These are phyloP conservation scores for Priceomyces castillae DNA, from an alignment of 805 yeast genomes.

Conservation along the genomic window DNA sequence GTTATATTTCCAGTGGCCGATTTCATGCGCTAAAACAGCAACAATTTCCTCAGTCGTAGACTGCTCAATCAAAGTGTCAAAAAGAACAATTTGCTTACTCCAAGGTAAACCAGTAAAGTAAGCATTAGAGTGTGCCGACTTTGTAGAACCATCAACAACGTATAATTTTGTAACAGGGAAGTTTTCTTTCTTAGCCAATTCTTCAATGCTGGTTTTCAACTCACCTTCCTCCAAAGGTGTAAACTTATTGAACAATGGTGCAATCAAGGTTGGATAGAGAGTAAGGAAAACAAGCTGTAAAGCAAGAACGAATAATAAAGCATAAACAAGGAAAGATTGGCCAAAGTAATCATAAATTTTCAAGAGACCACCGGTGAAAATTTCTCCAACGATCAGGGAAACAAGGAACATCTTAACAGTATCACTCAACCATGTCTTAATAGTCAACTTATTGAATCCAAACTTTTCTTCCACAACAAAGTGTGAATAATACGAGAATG, in stretches of 20 bases:
- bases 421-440: constrained; percentile 70
- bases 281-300: constrained; percentile 75
- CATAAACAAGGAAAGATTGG: constrained; percentile 74
- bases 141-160: constrained; percentile 95
- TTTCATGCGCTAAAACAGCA: constrained; percentile 97
- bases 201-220: constrained; percentile 75
- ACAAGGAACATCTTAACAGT: constrained; percentile 58
- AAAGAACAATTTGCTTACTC: constrained; percentile 92
- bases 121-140: constrained; percentile 96
- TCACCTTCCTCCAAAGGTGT: constrained; percentile 90
- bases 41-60: constrained; percentile 77
- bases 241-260: constrained; percentile 89
- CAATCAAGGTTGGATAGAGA: constrained; percentile 78
- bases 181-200: constrained; percentile 66
- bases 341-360: constrained; percentile 81
- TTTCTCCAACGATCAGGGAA: constrained; percentile 60
- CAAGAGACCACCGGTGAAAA: constrained; percentile 70
- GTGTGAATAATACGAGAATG: constrained; percentile 69
- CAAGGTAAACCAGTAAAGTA: constrained; percentile 95
- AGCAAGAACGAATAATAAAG: constrained; percentile 65
- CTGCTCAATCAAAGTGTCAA: constrained; percentile 83
- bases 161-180: constrained; percentile 86
- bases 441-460: constrained; percentile 89
- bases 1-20: constrained; percentile 94
- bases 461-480: constrained; percentile 89